Conservation (phyloP, 345 rosid genomes). For the Atalantia buxifolia region DNA sequence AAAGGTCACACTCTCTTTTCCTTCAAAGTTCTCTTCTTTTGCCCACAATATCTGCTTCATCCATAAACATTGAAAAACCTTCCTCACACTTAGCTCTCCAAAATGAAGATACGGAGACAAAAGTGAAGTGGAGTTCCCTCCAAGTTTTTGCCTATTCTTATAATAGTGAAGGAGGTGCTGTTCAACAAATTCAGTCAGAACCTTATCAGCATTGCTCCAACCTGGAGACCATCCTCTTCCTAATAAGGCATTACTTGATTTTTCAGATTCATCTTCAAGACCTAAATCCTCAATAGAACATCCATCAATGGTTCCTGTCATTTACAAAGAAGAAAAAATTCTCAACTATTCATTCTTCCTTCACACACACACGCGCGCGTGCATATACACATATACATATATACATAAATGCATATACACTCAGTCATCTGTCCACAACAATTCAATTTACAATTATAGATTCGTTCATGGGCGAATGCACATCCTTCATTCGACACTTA, state of each 20-base stretch:
- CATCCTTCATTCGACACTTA: neutral
- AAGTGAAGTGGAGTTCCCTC: constrained; percentile 61
- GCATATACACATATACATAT: too few species aligned
- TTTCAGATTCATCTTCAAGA: constrained; percentile 80
- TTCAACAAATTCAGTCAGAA: constrained; percentile 62
- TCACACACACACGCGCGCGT: too few species aligned
- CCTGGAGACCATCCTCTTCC: constrained; percentile 97
- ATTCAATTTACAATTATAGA: neutral
- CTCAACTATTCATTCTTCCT: neutral
- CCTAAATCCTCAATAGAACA: constrained; percentile 71
- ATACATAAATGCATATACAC: neutral
- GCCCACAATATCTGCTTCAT: constrained; percentile 77
- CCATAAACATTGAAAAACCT: constrained; percentile 60
- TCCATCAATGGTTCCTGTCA: constrained; percentile 47
- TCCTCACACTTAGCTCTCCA: constrained; percentile 89
- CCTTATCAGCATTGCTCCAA: constrained; percentile 82
- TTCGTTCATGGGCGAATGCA: neutral
- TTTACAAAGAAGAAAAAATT: constrained; percentile 4
- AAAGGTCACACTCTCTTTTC: constrained; percentile 56
- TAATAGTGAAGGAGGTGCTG: constrained; percentile 55
- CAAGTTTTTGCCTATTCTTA: constrained; percentile 55
- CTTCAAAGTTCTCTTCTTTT: constrained; percentile 55
- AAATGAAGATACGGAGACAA: constrained; percentile 93
- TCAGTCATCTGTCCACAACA: neutral
- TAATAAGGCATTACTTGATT: constrained; percentile 76